These are phyloP conservation scores for Alternaria alternata DNA, from an alignment of 2,329 filamentous ascomycete genomes.

Conservation along the genomic window DNA sequence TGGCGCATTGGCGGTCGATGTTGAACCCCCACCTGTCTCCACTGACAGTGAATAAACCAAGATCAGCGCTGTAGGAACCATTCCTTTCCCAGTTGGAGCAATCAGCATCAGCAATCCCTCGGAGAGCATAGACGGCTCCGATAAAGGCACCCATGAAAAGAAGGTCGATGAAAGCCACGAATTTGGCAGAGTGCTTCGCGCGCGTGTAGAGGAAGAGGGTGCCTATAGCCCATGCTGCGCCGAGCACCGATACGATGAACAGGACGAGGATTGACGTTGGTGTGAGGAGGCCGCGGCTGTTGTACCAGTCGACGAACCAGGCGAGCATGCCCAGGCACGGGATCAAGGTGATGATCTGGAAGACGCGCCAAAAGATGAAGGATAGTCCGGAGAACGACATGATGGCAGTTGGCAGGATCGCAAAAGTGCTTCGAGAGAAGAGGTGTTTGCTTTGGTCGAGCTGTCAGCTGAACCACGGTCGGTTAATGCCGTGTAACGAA, in stretches of 20 bases:
- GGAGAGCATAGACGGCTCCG: slow-evolving; percentile 65
- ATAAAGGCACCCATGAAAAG: slow-evolving; percentile 71
- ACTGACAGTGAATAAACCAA: slow-evolving; percentile 68
- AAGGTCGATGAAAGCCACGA: slow-evolving; percentile 69
- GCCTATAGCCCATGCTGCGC: slow-evolving; percentile 67
- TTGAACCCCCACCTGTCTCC: slow-evolving; percentile 61
- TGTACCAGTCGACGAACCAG: slow-evolving; percentile 69
- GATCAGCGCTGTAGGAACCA: slow-evolving; percentile 62
- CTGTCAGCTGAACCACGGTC: slow-evolving; percentile 16
- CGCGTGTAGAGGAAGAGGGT: slow-evolving; percentile 67
- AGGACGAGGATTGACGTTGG: slow-evolving; percentile 68
- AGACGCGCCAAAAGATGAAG: slow-evolving; percentile 68
- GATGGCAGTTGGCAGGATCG: slow-evolving; percentile 23
- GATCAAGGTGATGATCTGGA: slow-evolving; percentile 69
- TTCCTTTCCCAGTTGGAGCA: slow-evolving; percentile 68
- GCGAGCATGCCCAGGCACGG: slow-evolving; percentile 68
- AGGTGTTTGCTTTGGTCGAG: slow-evolving; percentile 16
- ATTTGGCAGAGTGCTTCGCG: slow-evolving; percentile 65
- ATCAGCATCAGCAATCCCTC: slow-evolving; percentile 67
- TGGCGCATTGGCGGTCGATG: slow-evolving; percentile 80
- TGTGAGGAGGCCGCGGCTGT: slow-evolving; percentile 65
- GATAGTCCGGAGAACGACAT: slow-evolving; percentile 64
- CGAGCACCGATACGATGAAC: slow-evolving; percentile 71
- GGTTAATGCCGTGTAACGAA: slow-evolving; percentile 7
- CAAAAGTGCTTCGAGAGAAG: slow-evolving; percentile 7